These are phyloP conservation scores for Tuber melanosporum DNA, from an alignment of 495 filamentous ascomycete genomes.

Conservation along the genomic window DNA sequence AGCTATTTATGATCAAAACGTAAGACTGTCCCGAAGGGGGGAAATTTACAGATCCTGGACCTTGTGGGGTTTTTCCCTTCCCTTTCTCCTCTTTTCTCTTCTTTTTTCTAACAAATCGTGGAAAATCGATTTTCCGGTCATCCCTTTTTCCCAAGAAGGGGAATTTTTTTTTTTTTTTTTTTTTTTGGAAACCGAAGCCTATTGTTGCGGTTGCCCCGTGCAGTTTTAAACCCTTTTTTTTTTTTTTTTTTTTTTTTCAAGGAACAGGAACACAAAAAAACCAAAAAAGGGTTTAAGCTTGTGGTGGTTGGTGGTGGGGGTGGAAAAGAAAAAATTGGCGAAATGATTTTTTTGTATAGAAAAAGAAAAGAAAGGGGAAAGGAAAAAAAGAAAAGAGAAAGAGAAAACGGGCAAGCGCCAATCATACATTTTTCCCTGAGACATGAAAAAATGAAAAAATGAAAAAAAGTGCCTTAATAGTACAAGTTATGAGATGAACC, in stretches of 20 bases:
- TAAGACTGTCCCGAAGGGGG: not conserved
- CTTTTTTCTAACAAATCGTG: not conserved
- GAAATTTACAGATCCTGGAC: not conserved
- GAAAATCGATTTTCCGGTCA: not conserved
- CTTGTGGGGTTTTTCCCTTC: not conserved
- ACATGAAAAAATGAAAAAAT: not conserved
- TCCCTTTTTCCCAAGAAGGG: not conserved
- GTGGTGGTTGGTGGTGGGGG: not conserved
- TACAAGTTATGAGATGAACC: not conserved
- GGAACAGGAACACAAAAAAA: not conserved
- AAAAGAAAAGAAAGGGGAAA: not conserved
- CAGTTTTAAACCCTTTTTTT: not conserved
- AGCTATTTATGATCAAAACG: conserved; percentile 2
- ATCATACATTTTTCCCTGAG: not conserved
- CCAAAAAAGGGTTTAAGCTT: not conserved
- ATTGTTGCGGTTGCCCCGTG: not conserved
- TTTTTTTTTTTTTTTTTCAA: not conserved
- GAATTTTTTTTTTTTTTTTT: not conserved
- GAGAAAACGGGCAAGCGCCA: not conserved
- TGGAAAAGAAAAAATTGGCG: not conserved
- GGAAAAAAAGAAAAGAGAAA: not conserved
- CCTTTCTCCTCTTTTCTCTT: no score
- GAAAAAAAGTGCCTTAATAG: not conserved
- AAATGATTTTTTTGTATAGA: not conserved
- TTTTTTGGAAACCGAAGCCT: not conserved